Conservation (phyloP, 2,329 filamentous ascomycete species). For the Pseudogymnoascus pannorum region DNA sequence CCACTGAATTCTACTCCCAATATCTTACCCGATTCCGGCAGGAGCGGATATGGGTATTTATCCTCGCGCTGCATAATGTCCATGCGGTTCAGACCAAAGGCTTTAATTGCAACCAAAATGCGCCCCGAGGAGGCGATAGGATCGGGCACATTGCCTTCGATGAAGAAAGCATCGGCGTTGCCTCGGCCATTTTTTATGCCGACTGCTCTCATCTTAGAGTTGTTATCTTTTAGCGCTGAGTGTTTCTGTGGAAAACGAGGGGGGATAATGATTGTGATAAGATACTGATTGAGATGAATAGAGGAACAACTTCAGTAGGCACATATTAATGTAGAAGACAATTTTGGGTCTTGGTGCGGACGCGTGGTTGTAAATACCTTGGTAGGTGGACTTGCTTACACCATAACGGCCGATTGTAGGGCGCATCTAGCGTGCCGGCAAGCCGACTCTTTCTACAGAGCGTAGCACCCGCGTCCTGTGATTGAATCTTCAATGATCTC, state of each 20-base stretch:
- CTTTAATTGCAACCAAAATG: constrained; percentile 72
- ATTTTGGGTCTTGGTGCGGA: background rate
- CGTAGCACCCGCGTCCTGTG: background rate
- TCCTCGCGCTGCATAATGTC: constrained; percentile 71
- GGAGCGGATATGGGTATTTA: constrained; percentile 53
- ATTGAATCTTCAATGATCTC: background rate
- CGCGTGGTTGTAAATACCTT: background rate
- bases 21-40: constrained; percentile 60
- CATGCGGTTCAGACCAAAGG: constrained; percentile 83
- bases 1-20: constrained; percentile 76
- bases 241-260: background rate
- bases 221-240: background rate
- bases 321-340: background rate
- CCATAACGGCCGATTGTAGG: background rate
- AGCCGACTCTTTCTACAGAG: background rate
- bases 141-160: constrained; percentile 45
- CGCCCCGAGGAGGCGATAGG: constrained; percentile 50
- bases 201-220: background rate
- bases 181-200: constrained; percentile 49
- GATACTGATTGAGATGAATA: background rate
- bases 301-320: background rate
- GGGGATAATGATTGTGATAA: background rate
- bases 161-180: constrained; percentile 49
- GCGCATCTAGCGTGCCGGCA: background rate
- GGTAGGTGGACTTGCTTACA: background rate